Base-by-base conservation (phyloP, 192 early-diverging fungal genomes). In the Chytriomyces sp. region DNA sequence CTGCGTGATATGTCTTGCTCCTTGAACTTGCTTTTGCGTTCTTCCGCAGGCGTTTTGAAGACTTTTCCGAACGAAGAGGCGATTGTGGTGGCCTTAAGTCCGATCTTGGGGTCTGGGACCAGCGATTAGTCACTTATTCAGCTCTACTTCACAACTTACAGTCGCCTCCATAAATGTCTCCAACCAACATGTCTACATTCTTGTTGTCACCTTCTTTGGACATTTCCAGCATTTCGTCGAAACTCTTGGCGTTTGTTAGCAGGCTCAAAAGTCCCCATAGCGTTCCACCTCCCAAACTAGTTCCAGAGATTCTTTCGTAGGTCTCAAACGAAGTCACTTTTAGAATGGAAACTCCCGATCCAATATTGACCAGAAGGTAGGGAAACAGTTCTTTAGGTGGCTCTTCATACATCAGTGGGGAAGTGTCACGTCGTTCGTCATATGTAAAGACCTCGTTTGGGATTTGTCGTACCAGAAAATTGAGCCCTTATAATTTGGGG, bases 41-140 rank as follows among this genome's bases (percentile, higher is more conserved):
- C 85, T 57, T 81, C 85, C 19, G 79, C 75, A 8, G 91, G 86
- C 66, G 91, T 91, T 81, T 94, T 94, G 80, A 95, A 96, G 52
- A 98, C 96, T 71, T 96, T 96, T 19, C 91, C 97, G 90, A 97
- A 94, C 6, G 92, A 93, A 7, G 94, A 93, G 7, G 97, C 97
- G 61, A 98, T 98, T 26, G 93, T 93, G 5, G 95, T 90, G 1
- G 91, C 88, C 74, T 97, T 96, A 31, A 99, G 88, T 0, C 97
- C 97, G 64, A 98, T 90, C 74, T 93, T 94, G 40, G 84, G 84
- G 78, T 99, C 98, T 17, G 10, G 12, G 41, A 10, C 41, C 10
- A 49, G n/a, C n/a, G 41, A 49, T 17, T 49, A 17, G 41, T 49
- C 41, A 49, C 0, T 0, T n/a, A 49, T 49, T 49, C 41, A 49